These are phyloP conservation scores for Pythium vanterpoolii DNA, from an alignment of 352 stramenopile species.

Conservation along the genomic window DNA sequence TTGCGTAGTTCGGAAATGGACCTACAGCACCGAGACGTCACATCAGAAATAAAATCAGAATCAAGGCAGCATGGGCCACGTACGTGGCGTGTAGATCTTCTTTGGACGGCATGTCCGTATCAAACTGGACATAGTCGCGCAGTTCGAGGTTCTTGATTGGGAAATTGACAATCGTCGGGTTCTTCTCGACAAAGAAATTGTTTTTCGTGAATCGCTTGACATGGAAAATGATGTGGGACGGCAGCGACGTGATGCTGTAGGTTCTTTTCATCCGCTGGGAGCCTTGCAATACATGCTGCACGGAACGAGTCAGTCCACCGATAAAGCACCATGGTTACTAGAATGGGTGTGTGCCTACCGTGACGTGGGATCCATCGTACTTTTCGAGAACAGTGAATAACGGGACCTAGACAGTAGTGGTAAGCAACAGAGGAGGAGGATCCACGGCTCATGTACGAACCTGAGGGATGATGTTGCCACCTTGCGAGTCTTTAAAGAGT, in stretches of 20 bases:
- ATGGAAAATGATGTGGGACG: conserved; percentile 96
- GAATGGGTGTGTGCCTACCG: conserved; percentile 26
- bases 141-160: conserved; percentile 99
- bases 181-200: conserved; percentile 99
- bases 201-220: conserved; percentile 97
- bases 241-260: conserved; percentile 92
- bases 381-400: conserved; percentile 97
- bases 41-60: not conserved
- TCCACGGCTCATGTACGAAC: conserved; percentile 22
- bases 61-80: conserved; percentile 13
- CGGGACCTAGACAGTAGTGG: conserved; percentile 76
- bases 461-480: conserved; percentile 96
- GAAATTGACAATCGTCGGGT: conserved; percentile 99
- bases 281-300: conserved; percentile 69
- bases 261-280: conserved; percentile 85
- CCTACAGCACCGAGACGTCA: not conserved
- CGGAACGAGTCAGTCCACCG: conserved; percentile 17
- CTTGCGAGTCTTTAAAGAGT: conserved; percentile 97
- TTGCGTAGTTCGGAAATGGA: conserved; percentile 11
- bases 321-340: not conserved
- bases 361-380: conserved; percentile 92
- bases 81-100: conserved; percentile 43
- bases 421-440: not conserved
- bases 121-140: conserved; percentile 79
- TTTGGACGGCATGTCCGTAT: conserved; percentile 41